Evolutionary conservation across 768 basidiomycete genomes (phyloP).

Genomic region (Tulasnella sp.): DNA sequence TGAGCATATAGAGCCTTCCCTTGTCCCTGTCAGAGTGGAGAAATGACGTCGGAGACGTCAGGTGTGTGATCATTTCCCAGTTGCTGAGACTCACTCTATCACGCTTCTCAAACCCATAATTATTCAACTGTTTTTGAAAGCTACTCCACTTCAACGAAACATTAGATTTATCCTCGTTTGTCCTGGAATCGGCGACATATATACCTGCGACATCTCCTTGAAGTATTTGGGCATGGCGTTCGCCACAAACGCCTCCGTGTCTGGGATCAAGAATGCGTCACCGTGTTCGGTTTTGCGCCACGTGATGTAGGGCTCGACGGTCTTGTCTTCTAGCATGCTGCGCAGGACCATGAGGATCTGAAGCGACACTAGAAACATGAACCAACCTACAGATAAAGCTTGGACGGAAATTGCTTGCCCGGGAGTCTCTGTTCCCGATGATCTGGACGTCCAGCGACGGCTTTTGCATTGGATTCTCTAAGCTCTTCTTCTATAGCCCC

Average conservation of each 20-base stretch:
- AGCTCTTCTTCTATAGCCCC: not conserved
- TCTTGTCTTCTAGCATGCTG: not conserved
- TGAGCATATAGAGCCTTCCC: not conserved
- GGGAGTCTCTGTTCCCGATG: not conserved
- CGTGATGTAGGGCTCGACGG: not conserved
- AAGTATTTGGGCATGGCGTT: not conserved
- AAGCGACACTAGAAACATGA: not conserved
- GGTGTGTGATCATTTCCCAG: not conserved
- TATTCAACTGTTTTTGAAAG: not conserved
- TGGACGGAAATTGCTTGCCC: not conserved
- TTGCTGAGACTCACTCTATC: not conserved
- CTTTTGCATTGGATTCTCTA: too few relatives aligned
- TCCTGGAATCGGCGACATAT: not conserved
- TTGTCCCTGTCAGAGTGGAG: not conserved
- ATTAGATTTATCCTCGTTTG: not conserved
- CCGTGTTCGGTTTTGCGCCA: not conserved
- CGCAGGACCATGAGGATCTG: not conserved
- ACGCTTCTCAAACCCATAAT: not conserved
- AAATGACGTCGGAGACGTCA: not conserved
- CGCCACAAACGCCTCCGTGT: not conserved
- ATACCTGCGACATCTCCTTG: not conserved
- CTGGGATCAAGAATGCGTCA: not conserved
- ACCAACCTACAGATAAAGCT: not conserved
- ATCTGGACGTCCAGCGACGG: not conserved
- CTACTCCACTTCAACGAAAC: not conserved